Conservation (phyloP, 1,284 basidiomycete species). For the Termitomyces sp. region DNA sequence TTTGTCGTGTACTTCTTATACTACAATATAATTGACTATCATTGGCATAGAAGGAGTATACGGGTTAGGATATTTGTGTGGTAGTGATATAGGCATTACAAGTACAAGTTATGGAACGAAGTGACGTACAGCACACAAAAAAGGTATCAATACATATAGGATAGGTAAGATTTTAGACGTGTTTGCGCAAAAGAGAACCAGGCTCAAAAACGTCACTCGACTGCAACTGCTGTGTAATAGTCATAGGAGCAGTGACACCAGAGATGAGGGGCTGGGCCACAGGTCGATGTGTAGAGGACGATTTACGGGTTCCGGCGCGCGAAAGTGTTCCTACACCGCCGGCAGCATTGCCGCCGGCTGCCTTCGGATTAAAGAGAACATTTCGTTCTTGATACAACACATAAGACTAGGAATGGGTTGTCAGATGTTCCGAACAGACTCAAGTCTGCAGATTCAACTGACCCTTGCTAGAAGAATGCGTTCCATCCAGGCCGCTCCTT, state of each 20-base stretch:
- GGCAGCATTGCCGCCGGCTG: slow-evolving; percentile 27
- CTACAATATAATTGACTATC: slow-evolving; percentile 8
- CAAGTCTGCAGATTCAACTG: slow-evolving; percentile 25
- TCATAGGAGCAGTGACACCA: slow-evolving; percentile 25
- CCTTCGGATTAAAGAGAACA: slow-evolving; percentile 51
- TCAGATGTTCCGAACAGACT: background rate
- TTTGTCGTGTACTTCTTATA: slow-evolving; percentile 13
- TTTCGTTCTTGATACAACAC: slow-evolving; percentile 74
- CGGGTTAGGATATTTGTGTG: slow-evolving; percentile 8
- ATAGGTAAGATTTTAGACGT: slow-evolving; percentile 21
- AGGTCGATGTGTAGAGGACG: slow-evolving; percentile 21
- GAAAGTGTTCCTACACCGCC: slow-evolving; percentile 28
- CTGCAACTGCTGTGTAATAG: slow-evolving; percentile 17
- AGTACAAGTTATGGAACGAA: slow-evolving; percentile 10
- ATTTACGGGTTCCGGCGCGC: slow-evolving; percentile 44
- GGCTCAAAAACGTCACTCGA: slow-evolving; percentile 50
- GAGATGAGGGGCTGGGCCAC: slow-evolving; percentile 36
- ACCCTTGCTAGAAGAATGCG: slow-evolving; percentile 74
- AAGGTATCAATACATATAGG: slow-evolving; percentile 10
- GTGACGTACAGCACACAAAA: slow-evolving; percentile 2
- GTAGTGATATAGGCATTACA: slow-evolving; percentile 5
- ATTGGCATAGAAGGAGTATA: slow-evolving; percentile 6
- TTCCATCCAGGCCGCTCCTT: slow-evolving; percentile 65
- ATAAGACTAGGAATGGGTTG: slow-evolving; percentile 51
- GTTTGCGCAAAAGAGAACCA: slow-evolving; percentile 60